Conservation (phyloP, 140 eudicot genomes). For the Anethum foeniculum region DNA sequence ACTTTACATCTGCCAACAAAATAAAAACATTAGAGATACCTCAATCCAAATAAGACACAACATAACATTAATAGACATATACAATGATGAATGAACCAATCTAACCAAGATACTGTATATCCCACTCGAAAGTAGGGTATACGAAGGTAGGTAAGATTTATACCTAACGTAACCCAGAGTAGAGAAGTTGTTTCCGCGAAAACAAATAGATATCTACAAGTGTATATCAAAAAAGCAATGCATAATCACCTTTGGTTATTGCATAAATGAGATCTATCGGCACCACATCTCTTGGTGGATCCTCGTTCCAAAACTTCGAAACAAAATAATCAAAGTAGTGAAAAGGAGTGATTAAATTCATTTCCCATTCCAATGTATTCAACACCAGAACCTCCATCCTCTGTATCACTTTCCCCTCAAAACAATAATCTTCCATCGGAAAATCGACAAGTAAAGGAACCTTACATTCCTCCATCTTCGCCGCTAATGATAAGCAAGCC, state of each 20-base stretch:
- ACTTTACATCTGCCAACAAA: conserved; percentile 26
- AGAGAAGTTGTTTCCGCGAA: background rate
- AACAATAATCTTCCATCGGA: conserved; percentile 23
- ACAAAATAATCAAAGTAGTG: conserved; percentile 33
- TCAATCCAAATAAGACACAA: background rate
- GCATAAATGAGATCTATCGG: conserved; percentile 30
- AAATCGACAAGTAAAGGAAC: conserved; percentile 28
- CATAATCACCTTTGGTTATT: conserved; percentile 24
- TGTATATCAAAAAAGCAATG: background rate
- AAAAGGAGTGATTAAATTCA: conserved; percentile 52
- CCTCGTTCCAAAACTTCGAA: conserved; percentile 20
- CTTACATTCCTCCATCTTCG: conserved; percentile 40
- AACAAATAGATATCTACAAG: background rate
- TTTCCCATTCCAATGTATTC: conserved; percentile 47
- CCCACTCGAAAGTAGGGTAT: background rate
- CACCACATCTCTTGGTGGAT: conserved; percentile 7
- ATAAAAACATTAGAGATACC: background rate
- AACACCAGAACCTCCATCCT: conserved; percentile 65
- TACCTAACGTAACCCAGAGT: background rate
- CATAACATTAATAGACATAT: background rate
- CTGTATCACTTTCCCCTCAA: conserved; percentile 29
- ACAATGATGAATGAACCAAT: background rate
- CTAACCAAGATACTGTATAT: background rate
- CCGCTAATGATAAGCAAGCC: conserved; percentile 66
- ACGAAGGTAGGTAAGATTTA: background rate